A percentile compares a stretch with the other conserved stretches of the same genome.
Conservation (phyloP, 2,329 filamentous ascomycete species). For the Diaporthe destruens region DNA sequence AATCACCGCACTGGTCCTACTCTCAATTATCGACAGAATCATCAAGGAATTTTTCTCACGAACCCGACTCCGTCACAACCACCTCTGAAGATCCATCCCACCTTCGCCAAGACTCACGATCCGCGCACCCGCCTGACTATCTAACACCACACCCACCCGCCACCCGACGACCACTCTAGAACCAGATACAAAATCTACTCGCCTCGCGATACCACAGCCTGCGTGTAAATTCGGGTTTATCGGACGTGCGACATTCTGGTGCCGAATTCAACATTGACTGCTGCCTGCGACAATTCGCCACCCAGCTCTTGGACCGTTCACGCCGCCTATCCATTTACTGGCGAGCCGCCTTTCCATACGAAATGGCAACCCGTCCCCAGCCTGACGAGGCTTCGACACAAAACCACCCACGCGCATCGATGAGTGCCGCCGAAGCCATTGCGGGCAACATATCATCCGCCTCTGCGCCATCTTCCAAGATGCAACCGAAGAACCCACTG, state of each 20-base stretch:
- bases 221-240: neutral
- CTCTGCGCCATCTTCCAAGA: neutral
- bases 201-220: slow-evolving; percentile 26
- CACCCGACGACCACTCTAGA: slow-evolving; percentile 3
- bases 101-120: slow-evolving; percentile 26
- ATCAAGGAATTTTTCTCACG: no score
- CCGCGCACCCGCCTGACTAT: slow-evolving; percentile 11
- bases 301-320: neutral
- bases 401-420: neutral
- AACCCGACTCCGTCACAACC: neutral
- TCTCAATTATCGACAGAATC: slow-evolving; percentile 1
- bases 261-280: slow-evolving; percentile 2
- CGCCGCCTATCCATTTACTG: neutral
- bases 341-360: slow-evolving; percentile 4
- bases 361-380: slow-evolving; percentile 24
- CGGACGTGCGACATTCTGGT: slow-evolving; percentile 10
- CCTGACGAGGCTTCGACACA: slow-evolving; percentile 10
- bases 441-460: neutral
- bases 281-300: slow-evolving; percentile 27
- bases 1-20: neutral
- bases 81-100: neutral
- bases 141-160: slow-evolving; percentile 32
- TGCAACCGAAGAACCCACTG: slow-evolving; percentile 55
- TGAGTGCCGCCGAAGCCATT: neutral
- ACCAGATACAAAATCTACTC: neutral